Evolutionary conservation across 1,284 basidiomycete species (phyloP).

Genomic region (Ustilago cynodontis): DNA sequence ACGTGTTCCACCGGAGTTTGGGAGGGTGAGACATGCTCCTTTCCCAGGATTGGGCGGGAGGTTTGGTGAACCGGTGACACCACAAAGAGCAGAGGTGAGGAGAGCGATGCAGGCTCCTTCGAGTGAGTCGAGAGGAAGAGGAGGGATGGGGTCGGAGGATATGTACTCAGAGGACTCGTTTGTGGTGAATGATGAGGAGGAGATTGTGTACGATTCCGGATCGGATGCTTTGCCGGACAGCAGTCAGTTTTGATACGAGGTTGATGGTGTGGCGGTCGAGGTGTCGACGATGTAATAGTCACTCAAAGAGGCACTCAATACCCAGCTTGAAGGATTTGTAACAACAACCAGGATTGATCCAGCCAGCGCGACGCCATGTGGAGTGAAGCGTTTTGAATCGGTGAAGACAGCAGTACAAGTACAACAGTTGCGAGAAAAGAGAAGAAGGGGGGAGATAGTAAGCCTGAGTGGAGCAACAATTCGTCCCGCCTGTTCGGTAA

Average conservation of each 20-base stretch:
- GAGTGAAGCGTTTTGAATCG: neutral
- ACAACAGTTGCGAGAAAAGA: conserved; percentile 5
- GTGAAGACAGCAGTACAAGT: conserved; percentile 17
- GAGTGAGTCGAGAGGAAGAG: conserved; percentile 36
- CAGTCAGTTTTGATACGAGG: conserved; percentile 32
- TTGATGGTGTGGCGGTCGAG: neutral
- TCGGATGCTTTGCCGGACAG: conserved; percentile 35
- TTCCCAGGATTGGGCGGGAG: conserved; percentile 58
- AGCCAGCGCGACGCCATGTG: neutral
- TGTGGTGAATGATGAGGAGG: conserved; percentile 61
- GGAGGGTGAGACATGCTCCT: conserved; percentile 27
- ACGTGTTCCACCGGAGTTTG: conserved; percentile 48
- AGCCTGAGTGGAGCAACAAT: too few relatives aligned
- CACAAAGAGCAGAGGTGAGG: conserved; percentile 12
- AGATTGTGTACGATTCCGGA: conserved; percentile 45
- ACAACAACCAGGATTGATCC: neutral
- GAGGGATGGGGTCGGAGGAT: conserved; percentile 37
- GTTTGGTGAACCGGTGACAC: conserved; percentile 35
- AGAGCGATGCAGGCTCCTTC: conserved; percentile 24
- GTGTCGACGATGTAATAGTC: neutral
- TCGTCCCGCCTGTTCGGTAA: too few relatives aligned
- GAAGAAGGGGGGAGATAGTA: neutral
- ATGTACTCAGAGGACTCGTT: conserved; percentile 64
- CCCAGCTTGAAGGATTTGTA: neutral
- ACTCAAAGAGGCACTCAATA: neutral